phyloP scores from a whole-genome alignment of 2,329 filamentous ascomycete genomes.

The Ploettnerulaceae sp. region DNA sequence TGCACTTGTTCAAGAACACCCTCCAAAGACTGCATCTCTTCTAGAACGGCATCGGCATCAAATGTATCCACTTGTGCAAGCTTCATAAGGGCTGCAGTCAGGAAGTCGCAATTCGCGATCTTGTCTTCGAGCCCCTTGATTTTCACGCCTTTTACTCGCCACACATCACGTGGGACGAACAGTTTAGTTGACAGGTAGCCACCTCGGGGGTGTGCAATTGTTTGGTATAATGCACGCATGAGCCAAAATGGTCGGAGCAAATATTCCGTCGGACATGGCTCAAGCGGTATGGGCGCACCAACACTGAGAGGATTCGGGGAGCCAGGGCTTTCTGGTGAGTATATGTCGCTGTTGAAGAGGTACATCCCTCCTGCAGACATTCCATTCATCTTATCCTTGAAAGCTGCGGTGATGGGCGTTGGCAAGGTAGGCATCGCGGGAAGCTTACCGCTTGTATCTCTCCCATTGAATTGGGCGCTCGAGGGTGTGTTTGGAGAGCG shows the following conservation, averaged over 20 bases:
- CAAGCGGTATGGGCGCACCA: constrained; percentile 71
- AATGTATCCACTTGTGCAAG: constrained; percentile 78
- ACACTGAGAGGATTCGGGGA: constrained; percentile 58
- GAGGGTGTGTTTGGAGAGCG: constrained; percentile 70
- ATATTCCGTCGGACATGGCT: constrained; percentile 85
- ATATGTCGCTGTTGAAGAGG: constrained; percentile 79
- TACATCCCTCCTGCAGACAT: constrained; percentile 64
- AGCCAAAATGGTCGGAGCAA: constrained; percentile 96
- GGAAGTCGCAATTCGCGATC: constrained; percentile 80
- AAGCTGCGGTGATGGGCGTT: constrained; percentile 60
- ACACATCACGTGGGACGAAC: constrained; percentile 88
- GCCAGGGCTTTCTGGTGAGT: constrained; percentile 59
- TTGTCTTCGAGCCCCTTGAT: constrained; percentile 91
- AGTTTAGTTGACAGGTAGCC: constrained; percentile 89
- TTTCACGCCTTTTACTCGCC: constrained; percentile 91
- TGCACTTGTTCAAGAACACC: constrained; percentile 83
- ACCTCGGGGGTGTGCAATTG: constrained; percentile 82
- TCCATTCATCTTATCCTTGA: constrained; percentile 52
- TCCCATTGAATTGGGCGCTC: constrained; percentile 43
- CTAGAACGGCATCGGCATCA: constrained; percentile 85
- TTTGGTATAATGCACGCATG: constrained; percentile 91
- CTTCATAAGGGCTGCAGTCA: constrained; percentile 84
- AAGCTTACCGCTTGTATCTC: constrained; percentile 43
- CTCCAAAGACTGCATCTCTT: constrained; percentile 91
- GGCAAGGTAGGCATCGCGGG: constrained; percentile 59